phyloP scores from a whole-genome alignment of 1,139 yeast genomes.

The Candida sanyaensis region DNA sequence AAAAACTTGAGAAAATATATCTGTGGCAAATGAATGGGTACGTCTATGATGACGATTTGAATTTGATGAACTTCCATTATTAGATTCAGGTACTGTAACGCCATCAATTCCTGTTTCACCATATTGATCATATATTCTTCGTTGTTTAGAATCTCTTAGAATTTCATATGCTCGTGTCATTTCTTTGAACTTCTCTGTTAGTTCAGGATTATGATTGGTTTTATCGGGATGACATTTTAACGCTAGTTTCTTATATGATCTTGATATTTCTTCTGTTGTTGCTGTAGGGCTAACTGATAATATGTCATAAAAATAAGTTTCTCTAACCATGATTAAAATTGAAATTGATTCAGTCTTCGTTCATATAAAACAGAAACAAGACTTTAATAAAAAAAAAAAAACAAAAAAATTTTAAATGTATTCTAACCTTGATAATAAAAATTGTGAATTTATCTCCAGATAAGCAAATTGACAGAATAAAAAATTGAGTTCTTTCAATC shows the following conservation, averaged over 20 bases:
- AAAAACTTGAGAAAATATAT: constrained; percentile 43
- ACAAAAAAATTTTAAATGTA: background rate
- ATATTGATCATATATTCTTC: constrained; percentile 38
- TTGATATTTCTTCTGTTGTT: constrained; percentile 41
- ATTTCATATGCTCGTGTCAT: constrained; percentile 47
- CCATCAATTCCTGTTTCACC: constrained; percentile 46
- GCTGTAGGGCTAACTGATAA: constrained; percentile 37
- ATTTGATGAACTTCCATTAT: constrained; percentile 8
- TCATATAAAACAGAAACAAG: background rate
- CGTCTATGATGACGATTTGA: constrained; percentile 4
- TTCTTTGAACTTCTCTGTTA: constrained; percentile 47
- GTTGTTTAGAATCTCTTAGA: constrained; percentile 29
- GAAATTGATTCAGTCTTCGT: background rate
- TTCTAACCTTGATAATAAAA: background rate
- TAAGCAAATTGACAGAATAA: too few species aligned
- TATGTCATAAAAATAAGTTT: constrained; percentile 40
- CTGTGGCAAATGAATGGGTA: constrained; percentile 19
- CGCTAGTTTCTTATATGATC: constrained; percentile 42
- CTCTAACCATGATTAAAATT: constrained; percentile 17
- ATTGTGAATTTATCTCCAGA: too few species aligned
- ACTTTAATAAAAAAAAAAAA: background rate
- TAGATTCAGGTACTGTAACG: constrained; percentile 14
- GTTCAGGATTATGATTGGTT: constrained; percentile 44
- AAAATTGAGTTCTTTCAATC: too few species aligned
- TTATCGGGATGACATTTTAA: constrained; percentile 50